phyloP scores from a whole-genome alignment of 768 basidiomycete species.

The Phlegmacium glaucopus region DNA sequence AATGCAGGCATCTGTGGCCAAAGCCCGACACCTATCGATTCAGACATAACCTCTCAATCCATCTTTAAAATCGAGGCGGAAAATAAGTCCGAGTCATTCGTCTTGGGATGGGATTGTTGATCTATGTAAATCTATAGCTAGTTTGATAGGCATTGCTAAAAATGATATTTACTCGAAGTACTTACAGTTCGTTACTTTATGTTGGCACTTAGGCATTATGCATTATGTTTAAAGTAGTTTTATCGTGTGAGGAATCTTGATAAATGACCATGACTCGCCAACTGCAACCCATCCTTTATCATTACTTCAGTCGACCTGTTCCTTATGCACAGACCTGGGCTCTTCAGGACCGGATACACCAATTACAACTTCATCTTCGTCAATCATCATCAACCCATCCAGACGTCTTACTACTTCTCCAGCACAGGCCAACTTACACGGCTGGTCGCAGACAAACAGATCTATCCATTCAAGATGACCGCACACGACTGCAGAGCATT shows the following conservation, averaged over 20 bases:
- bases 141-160: no score
- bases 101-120: slow-evolving; percentile 79
- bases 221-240: no score
- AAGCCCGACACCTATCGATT: slow-evolving; percentile 11
- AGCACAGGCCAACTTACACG: slow-evolving; percentile 95
- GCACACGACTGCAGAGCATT: slow-evolving; percentile 57
- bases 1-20: slow-evolving; percentile 65
- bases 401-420: slow-evolving; percentile 74
- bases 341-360: slow-evolving; percentile 70
- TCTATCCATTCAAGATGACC: slow-evolving; percentile 55
- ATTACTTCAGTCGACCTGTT: slow-evolving; percentile 74
- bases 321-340: slow-evolving; percentile 68
- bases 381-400: slow-evolving; percentile 34
- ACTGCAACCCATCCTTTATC: slow-evolving; percentile 68
- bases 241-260: no score
- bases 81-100: slow-evolving; percentile 36
- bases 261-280: no score
- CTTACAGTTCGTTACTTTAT: no score
- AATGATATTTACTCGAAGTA: no score
- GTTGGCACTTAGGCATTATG: no score
- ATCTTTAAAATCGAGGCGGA: background rate
- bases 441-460: slow-evolving; percentile 84
- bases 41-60: slow-evolving; percentile 6
- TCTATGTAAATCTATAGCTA: background rate
- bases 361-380: slow-evolving; percentile 56